These are phyloP conservation scores for Mycena metata DNA, from an alignment of 768 basidiomycete species.

Conservation along the genomic window DNA sequence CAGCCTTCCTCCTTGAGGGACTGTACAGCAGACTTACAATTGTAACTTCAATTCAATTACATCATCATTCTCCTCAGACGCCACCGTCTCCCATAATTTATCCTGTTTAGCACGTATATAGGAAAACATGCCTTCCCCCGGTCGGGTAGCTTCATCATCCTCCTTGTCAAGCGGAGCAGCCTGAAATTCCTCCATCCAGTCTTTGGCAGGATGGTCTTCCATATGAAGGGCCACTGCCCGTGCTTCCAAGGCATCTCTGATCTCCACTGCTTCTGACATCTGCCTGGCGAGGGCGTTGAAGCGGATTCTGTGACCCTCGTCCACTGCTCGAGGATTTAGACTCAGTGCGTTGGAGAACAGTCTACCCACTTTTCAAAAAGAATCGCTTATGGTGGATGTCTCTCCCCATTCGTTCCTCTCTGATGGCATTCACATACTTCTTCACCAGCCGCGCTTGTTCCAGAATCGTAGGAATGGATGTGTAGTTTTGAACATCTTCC, in stretches of 20 bases:
- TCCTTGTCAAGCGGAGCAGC: neutral
- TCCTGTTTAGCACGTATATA: neutral
- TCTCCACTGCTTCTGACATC: constrained; percentile 44
- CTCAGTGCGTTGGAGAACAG: neutral
- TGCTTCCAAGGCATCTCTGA: constrained; percentile 36
- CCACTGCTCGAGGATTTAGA: constrained; percentile 36
- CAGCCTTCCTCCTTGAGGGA: neutral
- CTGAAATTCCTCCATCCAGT: constrained; percentile 13
- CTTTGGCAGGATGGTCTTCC: constrained; percentile 10
- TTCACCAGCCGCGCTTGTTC: constrained; percentile 42
- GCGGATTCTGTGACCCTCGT: constrained; percentile 47
- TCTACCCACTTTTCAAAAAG: constrained; percentile 46
- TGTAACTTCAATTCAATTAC: neutral
- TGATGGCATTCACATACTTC: constrained; percentile 48
- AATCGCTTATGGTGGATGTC: constrained; percentile 49
- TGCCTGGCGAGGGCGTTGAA: constrained; percentile 44
- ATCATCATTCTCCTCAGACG: neutral
- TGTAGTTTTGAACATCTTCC: constrained; percentile 35
- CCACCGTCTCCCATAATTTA: neutral
- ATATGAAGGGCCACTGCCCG: constrained; percentile 36
- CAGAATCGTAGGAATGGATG: constrained; percentile 32
- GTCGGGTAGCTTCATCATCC: neutral
- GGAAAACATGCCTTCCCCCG: neutral
- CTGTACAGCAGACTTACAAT: neutral
- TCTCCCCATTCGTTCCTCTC: constrained; percentile 47